A percentile compares a stretch with the other conserved stretches of the same genome.
Conservation (phyloP, 2,329 filamentous ascomycete species). For the Diplocarpon rosae region DNA sequence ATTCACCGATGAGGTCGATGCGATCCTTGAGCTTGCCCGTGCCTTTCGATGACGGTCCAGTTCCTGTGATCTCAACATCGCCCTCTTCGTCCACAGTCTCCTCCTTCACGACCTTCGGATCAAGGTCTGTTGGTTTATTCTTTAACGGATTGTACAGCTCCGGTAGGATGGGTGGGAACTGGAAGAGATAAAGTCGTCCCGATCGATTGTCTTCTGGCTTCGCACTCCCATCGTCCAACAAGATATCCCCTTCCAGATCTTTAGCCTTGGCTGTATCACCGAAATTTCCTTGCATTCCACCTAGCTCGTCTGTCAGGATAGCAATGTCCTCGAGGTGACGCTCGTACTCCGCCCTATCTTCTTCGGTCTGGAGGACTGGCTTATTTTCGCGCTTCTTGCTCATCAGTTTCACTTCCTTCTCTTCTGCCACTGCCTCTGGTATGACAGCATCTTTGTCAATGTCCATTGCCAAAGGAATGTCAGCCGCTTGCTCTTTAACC, state of each 20-base stretch:
- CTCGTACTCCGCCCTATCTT: slow-evolving; percentile 39
- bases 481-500: slow-evolving; percentile 2
- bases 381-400: slow-evolving; percentile 19
- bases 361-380: slow-evolving; percentile 38
- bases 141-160: slow-evolving; percentile 32
- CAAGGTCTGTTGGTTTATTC: slow-evolving; percentile 11
- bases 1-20: slow-evolving; percentile 22
- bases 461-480: not conserved
- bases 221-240: slow-evolving; percentile 15
- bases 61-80: slow-evolving; percentile 11
- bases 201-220: slow-evolving; percentile 28
- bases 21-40: slow-evolving; percentile 11
- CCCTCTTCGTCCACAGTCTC: slow-evolving; percentile 3
- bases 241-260: slow-evolving; percentile 32
- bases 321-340: slow-evolving; percentile 35
- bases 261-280: slow-evolving; percentile 12
- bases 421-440: not conserved
- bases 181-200: slow-evolving; percentile 52
- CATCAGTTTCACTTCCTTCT: slow-evolving; percentile 5
- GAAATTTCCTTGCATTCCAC: slow-evolving; percentile 25
- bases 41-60: slow-evolving; percentile 5
- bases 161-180: slow-evolving; percentile 51
- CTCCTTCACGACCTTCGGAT: not conserved
- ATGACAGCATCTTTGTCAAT: not conserved
- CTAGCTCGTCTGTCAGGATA: slow-evolving; percentile 37